Evolutionary conservation across 2,329 filamentous ascomycete species (phyloP), one percentile per base, ranked within the genome.

Genomic region (Exophiala alcalophila): DNA sequence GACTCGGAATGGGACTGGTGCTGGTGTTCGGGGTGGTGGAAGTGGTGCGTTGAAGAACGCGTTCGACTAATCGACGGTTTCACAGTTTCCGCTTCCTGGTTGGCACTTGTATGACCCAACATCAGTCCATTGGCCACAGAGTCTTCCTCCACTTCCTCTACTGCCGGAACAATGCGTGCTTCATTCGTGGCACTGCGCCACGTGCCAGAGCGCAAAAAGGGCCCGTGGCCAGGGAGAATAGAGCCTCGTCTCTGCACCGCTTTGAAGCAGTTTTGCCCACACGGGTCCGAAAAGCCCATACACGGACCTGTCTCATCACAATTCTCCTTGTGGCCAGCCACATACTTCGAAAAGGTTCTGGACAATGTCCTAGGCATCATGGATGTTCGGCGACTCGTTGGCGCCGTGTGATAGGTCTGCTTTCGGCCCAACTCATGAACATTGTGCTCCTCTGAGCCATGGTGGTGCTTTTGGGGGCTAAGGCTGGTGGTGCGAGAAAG

Each of bases 251-350:
- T 54, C 20, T 52, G 52, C 12, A 64, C 56, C 3, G 64, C 59
- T 58, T 76, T 78, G 54, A 77, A 76, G 59, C 79, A 82, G 47
- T 81, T 77, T 16, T 68, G 66, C 1, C 78, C 78, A 55, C 79
- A 83, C 1, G 76, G 71, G 52, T 81, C 76, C 3, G 76, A 78
- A 52, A 76, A 76, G 0, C 80, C 80, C 53, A 76, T 77, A 51
- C 80, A 83, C 12, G 77, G 74, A 0, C 77, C 78, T 38, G 72
- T 64, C 40, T 76, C 71, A 48, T 80, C 75, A 52, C 79, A 82
- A 3, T 65, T 58, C 1, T 69, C 59, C 47, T 75, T 75, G 19
- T 67, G 65, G 3, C 67, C 67, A 7, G 65, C 65, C 7, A 80
- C 67, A 5, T 81, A 60, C 27, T 70, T 66, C 5, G 68, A 71